Base-by-base conservation (phyloP, 2,329 filamentous ascomycete species). In the Aspergillus luchuensis region DNA sequence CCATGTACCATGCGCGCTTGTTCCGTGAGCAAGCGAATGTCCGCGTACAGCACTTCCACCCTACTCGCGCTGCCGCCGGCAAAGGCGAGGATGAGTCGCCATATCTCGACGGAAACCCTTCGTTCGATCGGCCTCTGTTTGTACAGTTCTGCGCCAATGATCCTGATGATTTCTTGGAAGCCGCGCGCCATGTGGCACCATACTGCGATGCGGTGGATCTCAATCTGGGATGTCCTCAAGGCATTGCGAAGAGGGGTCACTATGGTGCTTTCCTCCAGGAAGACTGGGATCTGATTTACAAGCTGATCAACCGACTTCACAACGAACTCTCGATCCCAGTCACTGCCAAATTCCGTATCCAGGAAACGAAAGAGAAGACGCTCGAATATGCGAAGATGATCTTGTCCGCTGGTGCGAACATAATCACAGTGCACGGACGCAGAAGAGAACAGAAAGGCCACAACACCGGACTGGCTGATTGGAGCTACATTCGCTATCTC, bases 261-360 rank as follows among this genome's bases (percentile, higher is more conserved):
- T 99, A 99, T 71, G 95, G 95, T 21, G 90, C 94, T 0, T 99
- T 98, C 71, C 77, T 99, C 67, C 95, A 99, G 76, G 95, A 99
- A 74, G 90, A 98, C 70, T 92, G 92, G 81, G 86, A 88, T 21
- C 80, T 96, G 58, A 90, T 99, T 59, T 89, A 89, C 71, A 82
- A 82, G n/a, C 82, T 99, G 72, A 91, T 99, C 71, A 89, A 89
- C 69, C 91, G 81, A n/a, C 80, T 98, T 49, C 91, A 97, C 72
- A 84, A 84, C 43, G 85, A 92, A 58, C 83, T 99, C 3, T 79
- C 89, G 2, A 81, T 99, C 0, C 95, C 95, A 0, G 88, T 99
- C 13, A 98, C 95, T 2, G 95, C 94, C 25, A 99, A 99, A 79
- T 96, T 99, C 69, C 85, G 95, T 8, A 88, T 98, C 19, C 82